Evolutionary conservation across 2,329 filamentous ascomycete species (phyloP).

Genomic region (Monosporascus sp.): DNA sequence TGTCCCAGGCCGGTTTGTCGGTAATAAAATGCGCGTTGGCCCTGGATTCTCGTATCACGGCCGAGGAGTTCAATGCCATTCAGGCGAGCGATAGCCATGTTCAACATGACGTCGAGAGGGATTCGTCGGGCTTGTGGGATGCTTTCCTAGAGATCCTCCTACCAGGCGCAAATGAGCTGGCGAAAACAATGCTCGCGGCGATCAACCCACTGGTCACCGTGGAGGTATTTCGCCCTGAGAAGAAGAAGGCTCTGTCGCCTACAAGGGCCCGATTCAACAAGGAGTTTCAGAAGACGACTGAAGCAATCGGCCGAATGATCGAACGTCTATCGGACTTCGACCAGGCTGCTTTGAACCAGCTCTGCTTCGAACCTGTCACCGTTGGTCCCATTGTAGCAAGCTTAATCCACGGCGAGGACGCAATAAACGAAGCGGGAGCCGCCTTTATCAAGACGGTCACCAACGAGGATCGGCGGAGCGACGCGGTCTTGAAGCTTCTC

Average conservation of each 20-base stretch:
- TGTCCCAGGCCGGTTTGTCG: conserved; percentile 52
- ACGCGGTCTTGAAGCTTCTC: conserved; percentile 44
- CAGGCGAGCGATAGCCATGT: conserved; percentile 50
- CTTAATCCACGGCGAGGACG: conserved; percentile 74
- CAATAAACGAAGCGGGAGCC: conserved; percentile 73
- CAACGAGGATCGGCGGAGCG: conserved; percentile 51
- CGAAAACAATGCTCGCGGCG: conserved; percentile 66
- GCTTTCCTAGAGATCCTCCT: conserved; percentile 64
- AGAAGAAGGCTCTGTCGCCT: conserved; percentile 35
- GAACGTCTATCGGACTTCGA: conserved; percentile 75
- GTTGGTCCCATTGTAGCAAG: conserved; percentile 72
- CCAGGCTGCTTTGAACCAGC: conserved; percentile 58
- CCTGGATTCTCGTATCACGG: conserved; percentile 66
- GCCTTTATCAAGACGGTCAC: conserved; percentile 81
- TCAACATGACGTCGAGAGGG: conserved; percentile 61
- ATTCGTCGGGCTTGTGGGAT: conserved; percentile 75
- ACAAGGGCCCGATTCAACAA: conserved; percentile 70
- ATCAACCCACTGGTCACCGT: conserved; percentile 66
- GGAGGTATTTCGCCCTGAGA: conserved; percentile 62
- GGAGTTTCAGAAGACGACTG: conserved; percentile 51
- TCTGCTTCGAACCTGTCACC: conserved; percentile 64
- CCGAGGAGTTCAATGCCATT: conserved; percentile 63
- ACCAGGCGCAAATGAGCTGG: conserved; percentile 64
- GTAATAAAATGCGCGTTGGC: conserved; percentile 63
- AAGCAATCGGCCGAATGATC: conserved; percentile 67